phyloP scores from a whole-genome alignment of 306 rosid species.

The Lagenaria siceraria region DNA sequence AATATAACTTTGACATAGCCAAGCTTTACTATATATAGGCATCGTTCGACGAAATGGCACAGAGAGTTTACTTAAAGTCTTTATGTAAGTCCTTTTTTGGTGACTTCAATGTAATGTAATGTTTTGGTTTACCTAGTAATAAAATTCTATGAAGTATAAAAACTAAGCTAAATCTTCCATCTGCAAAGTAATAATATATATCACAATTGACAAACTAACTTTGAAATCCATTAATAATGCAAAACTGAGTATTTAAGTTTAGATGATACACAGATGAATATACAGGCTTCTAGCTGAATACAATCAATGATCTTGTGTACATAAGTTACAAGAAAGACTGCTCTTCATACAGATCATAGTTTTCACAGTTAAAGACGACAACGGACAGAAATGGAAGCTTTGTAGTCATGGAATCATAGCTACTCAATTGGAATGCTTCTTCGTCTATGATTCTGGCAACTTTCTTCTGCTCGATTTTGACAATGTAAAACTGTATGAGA shows the following conservation, averaged over 20 bases:
- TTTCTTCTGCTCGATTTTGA: not conserved
- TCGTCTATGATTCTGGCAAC: not conserved
- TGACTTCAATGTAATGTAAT: constrained; percentile 7
- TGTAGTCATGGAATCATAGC: not conserved
- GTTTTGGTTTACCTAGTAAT: not conserved
- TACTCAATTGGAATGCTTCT: not conserved
- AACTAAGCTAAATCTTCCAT: not conserved
- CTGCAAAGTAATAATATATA: not conserved
- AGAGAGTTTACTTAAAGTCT: constrained; percentile 4
- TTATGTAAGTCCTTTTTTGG: constrained; percentile 7
- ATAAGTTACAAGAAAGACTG: not conserved
- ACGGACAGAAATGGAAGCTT: not conserved
- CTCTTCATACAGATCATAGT: not conserved
- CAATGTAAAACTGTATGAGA: not conserved
- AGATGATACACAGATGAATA: not conserved
- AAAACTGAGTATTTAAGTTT: not conserved
- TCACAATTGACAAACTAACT: not conserved
- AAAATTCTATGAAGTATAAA: not conserved
- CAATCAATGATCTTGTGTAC: constrained; percentile 4
- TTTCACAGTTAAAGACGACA: not conserved
- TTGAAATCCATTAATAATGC: not conserved
- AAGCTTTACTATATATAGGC: not conserved
- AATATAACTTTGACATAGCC: not conserved
- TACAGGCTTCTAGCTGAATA: constrained; percentile 1
- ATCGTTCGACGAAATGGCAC: not conserved